Evolutionary conservation across 1,284 basidiomycete genomes (phyloP).

Genomic region (Pascua sp.): DNA sequence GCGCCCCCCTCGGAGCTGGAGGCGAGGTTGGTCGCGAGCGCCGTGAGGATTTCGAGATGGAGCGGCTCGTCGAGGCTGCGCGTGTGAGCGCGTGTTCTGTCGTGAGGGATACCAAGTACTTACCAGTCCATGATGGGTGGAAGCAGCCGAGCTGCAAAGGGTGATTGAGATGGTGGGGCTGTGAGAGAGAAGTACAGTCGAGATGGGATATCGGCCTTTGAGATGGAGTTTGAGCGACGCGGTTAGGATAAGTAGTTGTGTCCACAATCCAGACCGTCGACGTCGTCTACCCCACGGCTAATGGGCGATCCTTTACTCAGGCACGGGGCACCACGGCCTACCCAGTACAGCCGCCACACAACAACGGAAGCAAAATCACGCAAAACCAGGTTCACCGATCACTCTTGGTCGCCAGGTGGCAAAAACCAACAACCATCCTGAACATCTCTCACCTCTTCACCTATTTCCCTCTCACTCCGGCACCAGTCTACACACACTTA

Average conservation of each 20-base stretch:
- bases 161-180: not conserved
- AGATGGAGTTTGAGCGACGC: too few relatives aligned
- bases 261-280: too few relatives aligned
- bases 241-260: too few relatives aligned
- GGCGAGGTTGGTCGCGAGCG: constrained; percentile 27
- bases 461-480: not conserved
- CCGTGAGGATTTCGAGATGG: constrained; percentile 43
- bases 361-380: constrained; percentile 3
- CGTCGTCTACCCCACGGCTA: too few relatives aligned
- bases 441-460: not conserved
- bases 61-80: constrained; percentile 46
- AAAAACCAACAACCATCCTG: not conserved
- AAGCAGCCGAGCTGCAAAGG: not conserved
- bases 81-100: not conserved
- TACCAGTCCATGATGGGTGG: constrained; percentile 36
- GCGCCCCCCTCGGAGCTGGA: not conserved
- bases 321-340: too few relatives aligned
- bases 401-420: not conserved
- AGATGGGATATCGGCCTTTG: not conserved
- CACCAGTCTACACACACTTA: not conserved
- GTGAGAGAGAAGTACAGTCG: not conserved
- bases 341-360: not conserved
- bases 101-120: not conserved
- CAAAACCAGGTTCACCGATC: not conserved
- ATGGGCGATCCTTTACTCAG: too few relatives aligned